Evolutionary conservation across 202 grass and related monocot species (phyloP).

Genomic region (Miscanthus sacchariflorus): DNA sequence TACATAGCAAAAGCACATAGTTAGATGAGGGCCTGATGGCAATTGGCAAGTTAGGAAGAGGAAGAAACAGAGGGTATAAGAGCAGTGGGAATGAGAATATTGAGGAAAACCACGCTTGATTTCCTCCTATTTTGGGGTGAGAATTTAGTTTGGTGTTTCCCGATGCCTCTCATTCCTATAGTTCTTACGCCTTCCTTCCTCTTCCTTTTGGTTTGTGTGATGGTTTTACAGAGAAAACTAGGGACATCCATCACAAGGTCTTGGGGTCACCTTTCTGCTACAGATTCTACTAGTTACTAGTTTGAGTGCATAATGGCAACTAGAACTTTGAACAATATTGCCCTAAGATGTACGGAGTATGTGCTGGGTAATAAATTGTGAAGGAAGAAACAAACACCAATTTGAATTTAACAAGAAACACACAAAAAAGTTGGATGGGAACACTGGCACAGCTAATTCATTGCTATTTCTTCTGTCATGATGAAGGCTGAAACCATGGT

Average conservation of each 20-base stretch:
- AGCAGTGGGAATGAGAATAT: conserved; percentile 43
- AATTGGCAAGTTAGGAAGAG: conserved; percentile 19
- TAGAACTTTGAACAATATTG: not conserved
- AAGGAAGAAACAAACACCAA: not conserved
- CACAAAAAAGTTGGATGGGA: not conserved
- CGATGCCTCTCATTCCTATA: conserved; percentile 51
- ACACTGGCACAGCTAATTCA: too few species aligned
- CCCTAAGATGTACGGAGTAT: not conserved
- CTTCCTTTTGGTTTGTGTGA: conserved; percentile 26
- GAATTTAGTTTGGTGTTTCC: conserved; percentile 36
- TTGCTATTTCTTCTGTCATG: too few species aligned
- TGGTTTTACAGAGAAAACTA: not conserved
- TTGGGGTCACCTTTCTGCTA: not conserved
- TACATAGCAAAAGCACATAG: not conserved
- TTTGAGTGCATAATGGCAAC: not conserved
- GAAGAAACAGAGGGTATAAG: conserved; percentile 37
- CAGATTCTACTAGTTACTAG: not conserved
- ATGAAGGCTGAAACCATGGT: too few species aligned
- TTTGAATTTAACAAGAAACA: not conserved
- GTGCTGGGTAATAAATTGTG: not conserved
- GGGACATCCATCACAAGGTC: not conserved
- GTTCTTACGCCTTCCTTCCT: conserved; percentile 40
- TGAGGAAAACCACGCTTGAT: conserved; percentile 30
- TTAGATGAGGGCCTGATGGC: not conserved
- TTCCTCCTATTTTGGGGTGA: not conserved